Conservation (phyloP, 202 grass and related monocot genomes). For the Digitaria exilis region DNA sequence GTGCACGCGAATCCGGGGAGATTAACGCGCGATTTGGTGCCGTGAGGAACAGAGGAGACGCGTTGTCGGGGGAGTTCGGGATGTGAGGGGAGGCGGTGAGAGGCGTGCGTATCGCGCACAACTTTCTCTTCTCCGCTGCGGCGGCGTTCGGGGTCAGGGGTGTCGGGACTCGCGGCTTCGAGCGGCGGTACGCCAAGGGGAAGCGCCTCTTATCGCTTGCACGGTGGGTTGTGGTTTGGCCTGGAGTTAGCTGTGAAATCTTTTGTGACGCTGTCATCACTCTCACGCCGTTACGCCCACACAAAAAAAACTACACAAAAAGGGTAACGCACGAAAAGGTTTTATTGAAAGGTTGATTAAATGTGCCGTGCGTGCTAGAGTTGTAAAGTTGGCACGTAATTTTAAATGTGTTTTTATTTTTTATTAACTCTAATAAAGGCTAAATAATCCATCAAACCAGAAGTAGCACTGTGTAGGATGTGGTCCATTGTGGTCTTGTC, state of each 20-base stretch:
- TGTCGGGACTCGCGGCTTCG: neutral
- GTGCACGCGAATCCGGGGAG: conserved; percentile 33
- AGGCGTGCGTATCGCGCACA: conserved; percentile 26
- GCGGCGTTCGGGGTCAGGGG: neutral
- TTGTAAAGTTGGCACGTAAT: too few species aligned
- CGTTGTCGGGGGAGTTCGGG: neutral
- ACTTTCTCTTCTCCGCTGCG: conserved; percentile 1
- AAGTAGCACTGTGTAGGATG: neutral
- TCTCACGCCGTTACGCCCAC: neutral
- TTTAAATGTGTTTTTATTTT: neutral
- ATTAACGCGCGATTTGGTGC: conserved; percentile 3
- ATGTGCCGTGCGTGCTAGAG: neutral
- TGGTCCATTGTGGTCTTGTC: neutral
- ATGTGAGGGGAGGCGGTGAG: neutral
- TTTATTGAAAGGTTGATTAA: neutral
- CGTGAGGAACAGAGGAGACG: neutral
- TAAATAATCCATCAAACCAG: neutral
- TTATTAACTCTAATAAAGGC: neutral
- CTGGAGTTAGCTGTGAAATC: too few species aligned
- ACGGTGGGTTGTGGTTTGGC: neutral
- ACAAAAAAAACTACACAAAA: neutral
- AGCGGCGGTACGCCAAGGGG: neutral
- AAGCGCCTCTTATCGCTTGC: conserved; percentile 30
- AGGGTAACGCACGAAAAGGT: neutral
- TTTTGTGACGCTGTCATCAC: neutral